Base-by-base conservation (phyloP, 1,139 yeast genomes). In the Debaryomyces sp. region DNA sequence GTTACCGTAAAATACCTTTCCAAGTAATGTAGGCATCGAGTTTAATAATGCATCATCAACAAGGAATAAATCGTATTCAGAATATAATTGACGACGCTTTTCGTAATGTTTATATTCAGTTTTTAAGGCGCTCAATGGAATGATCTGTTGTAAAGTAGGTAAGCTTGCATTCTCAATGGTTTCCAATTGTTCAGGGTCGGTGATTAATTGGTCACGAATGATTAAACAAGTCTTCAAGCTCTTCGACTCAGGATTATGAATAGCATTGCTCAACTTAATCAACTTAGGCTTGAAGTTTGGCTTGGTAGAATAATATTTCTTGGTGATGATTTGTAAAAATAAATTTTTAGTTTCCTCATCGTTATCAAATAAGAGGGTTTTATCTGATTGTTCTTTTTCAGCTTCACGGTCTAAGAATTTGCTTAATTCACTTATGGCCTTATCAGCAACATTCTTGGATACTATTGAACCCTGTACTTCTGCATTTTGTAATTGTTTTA, bases 21-120 rank as follows among this genome's bases (percentile, higher is more conserved):
- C 97, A 55, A 94, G 74, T 40, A 87, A 71, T 56, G 85, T 84
- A 47, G 99, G 99, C 71, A 92, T 77, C 53, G 89, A 75, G 45
- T 91, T 84, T 49, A 90, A 76, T 43, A 92, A 77, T 36, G 87
- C 85, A 57, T 91, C 96, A 68, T 94, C 98, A 44, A 89, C 85
- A 45, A 94, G 66, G 65, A 94, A 89, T 52, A 91, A 59, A 60
- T 92, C 96, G 61, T 77, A 85, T 46, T 78, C 81, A 9, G 72
- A 62, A 47, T 75, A 67, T 51, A 87, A 77, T 54, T 83, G 83
- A 70, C 92, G 84, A 66, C 87, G 83, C 57, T 85, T 80, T 65
- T 87, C 94, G 56, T 70, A 87, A 36, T 84, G 78, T 64, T 85
- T 85, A 70, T 80, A 87, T 49, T 81, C 85, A 17, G 85, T 82